phyloP scores from a whole-genome alignment of 1,284 basidiomycete species.

The Porogramme epimiltina region DNA sequence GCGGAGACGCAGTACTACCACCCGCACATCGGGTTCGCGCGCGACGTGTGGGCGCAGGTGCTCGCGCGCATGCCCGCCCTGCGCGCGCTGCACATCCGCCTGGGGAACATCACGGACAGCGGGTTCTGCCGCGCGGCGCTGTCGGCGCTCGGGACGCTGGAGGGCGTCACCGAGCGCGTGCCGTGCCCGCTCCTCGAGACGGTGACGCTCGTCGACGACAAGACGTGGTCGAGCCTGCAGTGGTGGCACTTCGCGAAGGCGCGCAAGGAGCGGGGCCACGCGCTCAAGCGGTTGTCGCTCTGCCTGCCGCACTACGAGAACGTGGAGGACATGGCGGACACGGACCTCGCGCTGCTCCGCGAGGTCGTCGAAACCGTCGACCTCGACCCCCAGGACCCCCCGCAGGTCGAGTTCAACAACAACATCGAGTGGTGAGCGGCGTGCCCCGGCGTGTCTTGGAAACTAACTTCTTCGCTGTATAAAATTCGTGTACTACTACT shows the following conservation, averaged over 20 bases:
- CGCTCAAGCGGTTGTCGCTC: slow-evolving; percentile 30
- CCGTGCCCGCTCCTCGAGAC: slow-evolving; percentile 30
- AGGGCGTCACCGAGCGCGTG: slow-evolving; percentile 23
- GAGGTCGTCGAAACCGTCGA: slow-evolving; percentile 31
- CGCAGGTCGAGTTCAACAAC: slow-evolving; percentile 23
- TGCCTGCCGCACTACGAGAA: slow-evolving; percentile 32
- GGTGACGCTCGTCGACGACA: slow-evolving; percentile 29
- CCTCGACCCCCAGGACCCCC: slow-evolving; percentile 27
- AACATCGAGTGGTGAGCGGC: slow-evolving; percentile 14
- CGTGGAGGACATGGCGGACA: slow-evolving; percentile 33
- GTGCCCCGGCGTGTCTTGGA: too few relatives aligned
- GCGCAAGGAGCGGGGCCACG: slow-evolving; percentile 25
- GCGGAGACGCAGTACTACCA: slow-evolving; percentile 29
- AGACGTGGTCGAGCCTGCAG: slow-evolving; percentile 34
- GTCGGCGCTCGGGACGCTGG: slow-evolving; percentile 27
- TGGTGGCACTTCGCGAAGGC: slow-evolving; percentile 29
- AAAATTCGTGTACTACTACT: slow-evolving; percentile 1
- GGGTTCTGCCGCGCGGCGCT: slow-evolving; percentile 31
- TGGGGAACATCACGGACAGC: slow-evolving; percentile 30
- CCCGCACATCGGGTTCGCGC: slow-evolving; percentile 27
- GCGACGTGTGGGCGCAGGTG: slow-evolving; percentile 28
- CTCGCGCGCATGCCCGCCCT: slow-evolving; percentile 31
- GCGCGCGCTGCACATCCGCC: slow-evolving; percentile 28
- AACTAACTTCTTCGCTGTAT: not conserved
- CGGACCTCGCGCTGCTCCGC: slow-evolving; percentile 29